Evolutionary conservation across 805 yeast species (phyloP), one percentile per base, ranked within the genome.

Genomic region (Grigorovia jiainica): DNA sequence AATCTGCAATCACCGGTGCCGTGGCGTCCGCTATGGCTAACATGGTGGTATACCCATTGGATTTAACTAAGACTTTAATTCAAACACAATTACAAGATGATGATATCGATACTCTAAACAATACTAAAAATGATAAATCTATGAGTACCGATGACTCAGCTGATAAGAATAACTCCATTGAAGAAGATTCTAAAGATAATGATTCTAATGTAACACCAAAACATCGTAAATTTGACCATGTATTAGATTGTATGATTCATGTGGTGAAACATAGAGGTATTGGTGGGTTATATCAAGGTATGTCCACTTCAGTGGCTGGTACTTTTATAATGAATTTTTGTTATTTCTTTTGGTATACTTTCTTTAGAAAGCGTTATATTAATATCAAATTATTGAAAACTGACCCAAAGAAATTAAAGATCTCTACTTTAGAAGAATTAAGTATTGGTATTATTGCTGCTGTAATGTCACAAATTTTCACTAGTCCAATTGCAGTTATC

Each of bases 291-390:
- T 86, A 85, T 63, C 76, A 73, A 48, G 95, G 95, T 1, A 61
- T 85, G 37, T 63, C 75, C 2, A 78, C 87, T 1, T 74, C 84
- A 1, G 63, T 84, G 34, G 53, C 79, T 16, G 87, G 87, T 2
- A 75, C 79, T 9, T 87, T 89, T 2, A 76, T 82, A 7, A 85
- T 83, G 55, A 82, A 80, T 51, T 86, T 86, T 57, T 79, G 86
- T 24, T 86, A 86, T 61, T 86, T 86, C 60, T 86, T 84, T 62
- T 86, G 94, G 92, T 86, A 86, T 61, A 79, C 87, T 5, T 64
- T 82, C 33, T 77, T 84, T 15, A 75, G 85, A 47, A 70, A 72
- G 41, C 61, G 71, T 15, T 79, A 76, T 61, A 68, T 73, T 31
- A 34, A 29, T 15, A 35, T 41, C 30, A 41, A 41, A 13, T n/a